Evolutionary conservation across 352 stramenopile species (phyloP).

Genomic region (Phytophthora fragariaefolia): DNA sequence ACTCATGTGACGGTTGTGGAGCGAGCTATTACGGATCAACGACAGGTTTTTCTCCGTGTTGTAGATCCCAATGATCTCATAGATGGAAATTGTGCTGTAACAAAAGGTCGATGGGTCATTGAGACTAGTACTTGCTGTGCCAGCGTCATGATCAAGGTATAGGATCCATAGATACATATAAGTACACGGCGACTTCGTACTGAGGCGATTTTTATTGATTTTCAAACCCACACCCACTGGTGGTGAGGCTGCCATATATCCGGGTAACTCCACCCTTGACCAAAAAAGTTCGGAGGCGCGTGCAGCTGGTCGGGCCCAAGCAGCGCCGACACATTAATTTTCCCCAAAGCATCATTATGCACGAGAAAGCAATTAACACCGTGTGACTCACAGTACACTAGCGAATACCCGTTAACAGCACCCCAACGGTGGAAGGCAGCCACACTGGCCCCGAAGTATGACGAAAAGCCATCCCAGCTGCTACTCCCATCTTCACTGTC

Average conservation of each 20-base stretch:
- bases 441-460: slow-evolving; percentile 72
- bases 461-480: slow-evolving; percentile 54
- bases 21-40: slow-evolving; percentile 63
- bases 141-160: slow-evolving; percentile 84
- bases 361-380: slow-evolving; percentile 82
- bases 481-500: slow-evolving; percentile 32
- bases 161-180: too few species aligned
- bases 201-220: slow-evolving; percentile 1
- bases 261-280: slow-evolving; percentile 59
- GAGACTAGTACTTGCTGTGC: slow-evolving; percentile 80
- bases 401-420: slow-evolving; percentile 50
- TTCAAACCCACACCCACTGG: slow-evolving; percentile 58
- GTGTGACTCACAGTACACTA: slow-evolving; percentile 84
- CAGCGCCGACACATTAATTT: slow-evolving; percentile 46
- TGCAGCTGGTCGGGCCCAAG: slow-evolving; percentile 46
- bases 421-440: slow-evolving; percentile 57
- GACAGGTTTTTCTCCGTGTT: slow-evolving; percentile 67
- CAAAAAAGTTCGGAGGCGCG: slow-evolving; percentile 73
- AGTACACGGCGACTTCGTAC: too few species aligned
- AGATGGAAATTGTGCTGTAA: background rate
- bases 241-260: slow-evolving; percentile 44
- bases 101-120: slow-evolving; percentile 61
- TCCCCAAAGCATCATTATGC: slow-evolving; percentile 50
- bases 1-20: slow-evolving; percentile 58
- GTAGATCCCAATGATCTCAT: slow-evolving; percentile 15